Evolutionary conservation across 352 stramenopile genomes (phyloP), one percentile per base, ranked within the genome.

Genomic region (Aphanomyces euteiches): DNA sequence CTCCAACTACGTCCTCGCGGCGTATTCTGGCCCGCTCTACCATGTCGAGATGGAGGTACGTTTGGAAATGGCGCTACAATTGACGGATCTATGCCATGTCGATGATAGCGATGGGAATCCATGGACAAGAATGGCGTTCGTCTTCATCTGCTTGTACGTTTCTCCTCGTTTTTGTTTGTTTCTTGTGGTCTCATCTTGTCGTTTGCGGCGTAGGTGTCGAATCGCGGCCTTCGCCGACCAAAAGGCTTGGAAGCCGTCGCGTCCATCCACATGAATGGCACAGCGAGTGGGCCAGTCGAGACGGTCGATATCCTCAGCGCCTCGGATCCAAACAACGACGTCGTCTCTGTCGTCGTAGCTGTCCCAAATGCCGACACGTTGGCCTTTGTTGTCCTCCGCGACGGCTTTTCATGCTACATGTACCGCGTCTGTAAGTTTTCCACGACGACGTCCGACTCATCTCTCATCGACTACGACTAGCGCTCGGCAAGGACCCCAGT

Each of bases 1-100:
- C 65, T 84, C 85, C 15, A 95, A 95, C 39, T 47, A 93, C 47
- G 72, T 88, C 47, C 61, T 80, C 7, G 74, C 85, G 5, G 72
- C 75, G 28, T 68, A 87, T 43, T 77, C 84, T 2, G 87, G 87
- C 4, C 80, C 83, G 7, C 38, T 83, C 21, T 91, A 91, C 63
- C 67, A 76, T 6, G 38, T 92, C n/a, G 21, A 65, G 0, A 79
- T 93, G n/a, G 56, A 66, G n/a, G 59, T 67, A 53, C 38, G 57
- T 37, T 47, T 63, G 7, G 56, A 19, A 8, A 13, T 43, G 57
- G 47, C 47, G 43, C 79, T 37, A 28, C 73, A 28, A 41, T 75
- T 41, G 59, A 45, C 17, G 17, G 58, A 1, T n/a, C n/a, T n/a
- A 68, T 72, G 15, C 36, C 66, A 4, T 58, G 72, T 5, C 57